phyloP scores from a whole-genome alignment of 306 rosid species.

The Abrus pulchellus region DNA sequence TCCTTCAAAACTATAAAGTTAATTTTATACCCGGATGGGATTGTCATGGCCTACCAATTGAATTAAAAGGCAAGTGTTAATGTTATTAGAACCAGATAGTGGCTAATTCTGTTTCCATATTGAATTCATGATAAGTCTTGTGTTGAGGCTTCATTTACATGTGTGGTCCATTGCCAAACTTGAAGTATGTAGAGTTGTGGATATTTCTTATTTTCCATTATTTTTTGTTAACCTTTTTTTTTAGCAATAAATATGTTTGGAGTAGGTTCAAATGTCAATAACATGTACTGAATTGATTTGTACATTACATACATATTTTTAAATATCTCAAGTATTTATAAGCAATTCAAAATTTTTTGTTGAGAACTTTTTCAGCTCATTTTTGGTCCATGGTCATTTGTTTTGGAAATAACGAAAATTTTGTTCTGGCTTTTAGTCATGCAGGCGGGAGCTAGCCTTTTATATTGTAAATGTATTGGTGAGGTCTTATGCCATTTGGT shows the following conservation, averaged over 20 bases:
- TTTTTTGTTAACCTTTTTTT: background rate
- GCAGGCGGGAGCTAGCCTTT: background rate
- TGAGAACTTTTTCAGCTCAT: background rate
- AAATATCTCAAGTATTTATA: constrained; percentile 3
- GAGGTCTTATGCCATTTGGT: background rate
- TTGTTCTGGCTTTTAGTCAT: constrained; percentile 1
- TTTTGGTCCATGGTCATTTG: background rate
- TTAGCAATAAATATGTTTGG: background rate
- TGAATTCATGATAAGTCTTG: constrained; percentile 7
- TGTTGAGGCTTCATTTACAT: constrained; percentile 31
- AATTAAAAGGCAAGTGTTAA: constrained; percentile 86
- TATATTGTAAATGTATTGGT: background rate
- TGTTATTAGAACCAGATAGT: constrained; percentile 13
- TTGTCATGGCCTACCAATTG: constrained; percentile 99
- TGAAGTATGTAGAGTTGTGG: background rate
- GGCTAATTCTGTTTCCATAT: constrained; percentile 18
- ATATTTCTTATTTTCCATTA: constrained; percentile 5
- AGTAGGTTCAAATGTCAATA: background rate
- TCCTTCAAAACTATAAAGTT: constrained; percentile 94
- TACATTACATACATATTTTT: background rate
- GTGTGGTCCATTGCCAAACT: background rate
- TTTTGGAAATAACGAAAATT: background rate
- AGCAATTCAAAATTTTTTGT: constrained; percentile 13
- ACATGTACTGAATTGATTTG: background rate
- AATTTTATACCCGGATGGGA: constrained; percentile 99